phyloP scores from a whole-genome alignment of 139 green algal genomes.

The Trebouxia sp. region DNA sequence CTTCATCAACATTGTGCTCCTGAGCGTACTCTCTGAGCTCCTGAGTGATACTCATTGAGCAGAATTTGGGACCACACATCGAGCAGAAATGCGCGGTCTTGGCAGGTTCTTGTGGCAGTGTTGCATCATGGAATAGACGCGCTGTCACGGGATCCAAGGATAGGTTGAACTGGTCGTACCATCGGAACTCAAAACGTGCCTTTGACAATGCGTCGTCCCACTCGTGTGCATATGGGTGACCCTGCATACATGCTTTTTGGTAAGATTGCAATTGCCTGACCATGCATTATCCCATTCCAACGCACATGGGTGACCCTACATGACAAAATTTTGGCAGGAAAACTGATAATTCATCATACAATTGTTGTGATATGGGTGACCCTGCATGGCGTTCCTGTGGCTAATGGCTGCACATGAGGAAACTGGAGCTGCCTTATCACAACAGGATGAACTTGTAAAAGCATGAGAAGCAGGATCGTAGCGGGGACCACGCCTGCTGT shows the following conservation, averaged over 20 bases:
- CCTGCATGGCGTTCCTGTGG: too few species aligned
- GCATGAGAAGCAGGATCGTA: too few species aligned
- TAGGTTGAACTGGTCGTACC: conserved; percentile 95
- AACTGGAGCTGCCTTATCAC: too few species aligned
- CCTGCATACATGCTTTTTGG: too few species aligned
- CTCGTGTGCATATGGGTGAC: conserved; percentile 79
- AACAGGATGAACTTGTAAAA: too few species aligned
- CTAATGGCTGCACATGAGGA: too few species aligned
- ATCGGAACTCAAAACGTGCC: conserved; percentile 96
- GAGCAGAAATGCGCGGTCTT: conserved; percentile 75
- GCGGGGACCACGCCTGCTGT: too few species aligned
- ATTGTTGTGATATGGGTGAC: conserved; percentile 71
- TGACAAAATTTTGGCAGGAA: too few species aligned
- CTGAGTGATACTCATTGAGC: conserved; percentile 86
- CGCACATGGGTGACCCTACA: too few species aligned
- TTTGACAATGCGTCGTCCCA: conserved; percentile 90
- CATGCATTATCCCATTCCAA: too few species aligned
- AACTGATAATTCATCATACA: too few species aligned
- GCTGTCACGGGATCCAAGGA: conserved; percentile 90
- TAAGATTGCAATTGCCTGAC: too few species aligned
- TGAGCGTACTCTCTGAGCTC: conserved; percentile 71
- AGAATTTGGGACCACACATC: conserved; percentile 96
- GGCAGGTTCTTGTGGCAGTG: conserved; percentile 78
- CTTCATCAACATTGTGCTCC: conserved; percentile 36
- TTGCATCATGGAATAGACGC: conserved; percentile 82